A percentile compares a stretch with the other conserved stretches of the same genome.
phyloP scores from a whole-genome alignment of 1,284 basidiomycete genomes.

The Cutaneotrichosporon arboriforme region DNA sequence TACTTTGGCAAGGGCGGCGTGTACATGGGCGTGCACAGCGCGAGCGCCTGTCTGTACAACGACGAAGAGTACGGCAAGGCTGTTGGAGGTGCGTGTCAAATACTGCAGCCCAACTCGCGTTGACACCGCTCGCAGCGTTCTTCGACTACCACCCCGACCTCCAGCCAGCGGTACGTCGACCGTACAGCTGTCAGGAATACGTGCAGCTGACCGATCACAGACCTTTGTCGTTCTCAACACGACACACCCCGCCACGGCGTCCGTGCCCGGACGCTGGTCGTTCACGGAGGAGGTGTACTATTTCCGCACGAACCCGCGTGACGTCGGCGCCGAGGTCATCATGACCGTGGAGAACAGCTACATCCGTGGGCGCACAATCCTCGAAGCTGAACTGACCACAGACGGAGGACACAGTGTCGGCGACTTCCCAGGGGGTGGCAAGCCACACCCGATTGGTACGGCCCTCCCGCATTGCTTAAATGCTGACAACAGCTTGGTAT shows the following conservation, averaged over 20 bases:
- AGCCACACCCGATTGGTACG: constrained; percentile 42
- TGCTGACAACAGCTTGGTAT: constrained; percentile 56
- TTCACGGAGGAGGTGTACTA: constrained; percentile 57
- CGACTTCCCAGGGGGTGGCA: constrained; percentile 21
- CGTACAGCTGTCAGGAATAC: background rate
- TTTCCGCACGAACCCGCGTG: constrained; percentile 68
- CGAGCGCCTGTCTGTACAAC: constrained; percentile 63
- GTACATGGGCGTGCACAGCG: constrained; percentile 51
- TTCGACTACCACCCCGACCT: constrained; percentile 71
- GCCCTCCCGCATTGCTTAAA: background rate
- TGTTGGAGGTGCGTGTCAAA: constrained; percentile 51
- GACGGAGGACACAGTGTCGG: background rate
- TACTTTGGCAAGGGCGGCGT: constrained; percentile 56
- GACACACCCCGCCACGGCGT: constrained; percentile 61
- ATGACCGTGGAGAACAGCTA: constrained; percentile 67
- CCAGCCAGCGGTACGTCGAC: constrained; percentile 47
- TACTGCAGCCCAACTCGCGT: background rate
- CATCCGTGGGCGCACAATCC: constrained; percentile 14
- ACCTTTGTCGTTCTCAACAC: constrained; percentile 60
- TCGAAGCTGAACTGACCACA: background rate
- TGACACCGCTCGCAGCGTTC: constrained; percentile 47
- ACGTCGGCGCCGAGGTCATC: constrained; percentile 60
- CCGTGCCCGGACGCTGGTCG: constrained; percentile 62
- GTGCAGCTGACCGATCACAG: background rate
- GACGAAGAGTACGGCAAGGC: constrained; percentile 56